Percentiles rank a stretch among this genome's conserved stretches.
Evolutionary conservation across 2,329 filamentous ascomycete genomes (phyloP).

Genomic region (Phoma herbarum): DNA sequence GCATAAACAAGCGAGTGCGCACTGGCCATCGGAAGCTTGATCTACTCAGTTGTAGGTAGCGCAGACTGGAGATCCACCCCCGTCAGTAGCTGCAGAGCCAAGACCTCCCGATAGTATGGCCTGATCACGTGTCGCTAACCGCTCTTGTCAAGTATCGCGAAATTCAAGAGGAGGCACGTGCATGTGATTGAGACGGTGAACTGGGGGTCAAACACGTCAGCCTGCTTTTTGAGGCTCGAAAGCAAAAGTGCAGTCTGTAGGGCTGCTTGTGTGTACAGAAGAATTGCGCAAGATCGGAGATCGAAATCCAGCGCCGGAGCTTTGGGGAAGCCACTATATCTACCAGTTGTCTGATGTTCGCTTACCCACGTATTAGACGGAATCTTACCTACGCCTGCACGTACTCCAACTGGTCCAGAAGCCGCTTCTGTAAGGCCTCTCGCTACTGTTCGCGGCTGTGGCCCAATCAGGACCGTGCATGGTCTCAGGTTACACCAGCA

Average conservation of each 20-base stretch:
- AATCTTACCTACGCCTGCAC: constrained; percentile 15
- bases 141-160: constrained; percentile 35
- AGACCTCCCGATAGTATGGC: constrained; percentile 15
- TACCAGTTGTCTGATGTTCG: constrained; percentile 14
- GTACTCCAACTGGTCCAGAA: constrained; percentile 13
- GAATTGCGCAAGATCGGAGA: neutral
- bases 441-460: constrained; percentile 10
- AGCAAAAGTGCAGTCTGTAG: neutral
- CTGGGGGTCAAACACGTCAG: constrained; percentile 11
- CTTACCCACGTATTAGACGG: constrained; percentile 19
- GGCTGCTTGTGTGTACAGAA: neutral
- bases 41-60: constrained; percentile 13
- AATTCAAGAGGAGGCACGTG: constrained; percentile 29
- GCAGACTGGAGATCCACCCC: constrained; percentile 26
- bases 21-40: constrained; percentile 22
- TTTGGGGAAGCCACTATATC: constrained; percentile 17
- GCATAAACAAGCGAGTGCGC: constrained; percentile 30
- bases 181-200: constrained; percentile 5
- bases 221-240: neutral
- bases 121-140: constrained; percentile 26
- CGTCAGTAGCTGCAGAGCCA: constrained; percentile 24
- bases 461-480: constrained; percentile 7
- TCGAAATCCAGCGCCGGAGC: neutral
- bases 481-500: neutral
- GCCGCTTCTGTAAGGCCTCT: constrained; percentile 3